Evolutionary conservation across 345 rosid genomes (phyloP).

Genomic region (Moricandia moricandioides): DNA sequence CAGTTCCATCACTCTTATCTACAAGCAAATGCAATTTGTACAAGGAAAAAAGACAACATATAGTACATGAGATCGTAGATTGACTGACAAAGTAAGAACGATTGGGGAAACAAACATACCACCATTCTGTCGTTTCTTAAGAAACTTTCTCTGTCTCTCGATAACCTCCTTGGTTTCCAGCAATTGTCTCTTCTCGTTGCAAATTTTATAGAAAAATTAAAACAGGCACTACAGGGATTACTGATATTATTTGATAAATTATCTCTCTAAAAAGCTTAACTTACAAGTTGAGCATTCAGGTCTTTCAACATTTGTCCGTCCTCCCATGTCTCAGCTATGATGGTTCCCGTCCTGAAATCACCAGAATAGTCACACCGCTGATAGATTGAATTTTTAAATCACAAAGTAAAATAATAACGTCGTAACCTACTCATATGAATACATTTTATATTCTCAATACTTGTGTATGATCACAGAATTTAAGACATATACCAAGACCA

Average conservation of each 20-base stretch:
- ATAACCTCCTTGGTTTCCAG: conserved; percentile 92
- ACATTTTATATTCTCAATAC: background rate
- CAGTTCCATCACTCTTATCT: conserved; percentile 88
- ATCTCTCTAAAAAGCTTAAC: conserved; percentile 31
- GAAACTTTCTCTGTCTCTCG: conserved; percentile 86
- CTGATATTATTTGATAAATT: conserved; percentile 1
- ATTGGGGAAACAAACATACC: conserved; percentile 26
- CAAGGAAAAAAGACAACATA: too few species aligned
- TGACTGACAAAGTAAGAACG: conserved; percentile 17
- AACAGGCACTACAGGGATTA: background rate
- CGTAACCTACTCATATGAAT: conserved; percentile 2
- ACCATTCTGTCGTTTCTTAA: conserved; percentile 93
- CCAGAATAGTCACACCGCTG: conserved; percentile 20
- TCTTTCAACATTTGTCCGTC: conserved; percentile 97
- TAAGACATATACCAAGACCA: conserved; percentile 1
- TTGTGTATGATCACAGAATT: background rate
- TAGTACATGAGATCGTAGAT: background rate
- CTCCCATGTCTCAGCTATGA: conserved; percentile 99
- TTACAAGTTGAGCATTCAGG: conserved; percentile 86
- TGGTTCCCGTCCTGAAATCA: conserved; percentile 85
- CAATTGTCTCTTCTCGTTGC: conserved; percentile 59
- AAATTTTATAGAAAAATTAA: conserved; percentile 19
- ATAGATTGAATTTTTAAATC: background rate
- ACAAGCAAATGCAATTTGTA: conserved; percentile 29
- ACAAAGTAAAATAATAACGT: background rate